A percentile compares a stretch with the other conserved stretches of the same genome.
Conservation (phyloP, 805 yeast species). For the Candida stauntonica region DNA sequence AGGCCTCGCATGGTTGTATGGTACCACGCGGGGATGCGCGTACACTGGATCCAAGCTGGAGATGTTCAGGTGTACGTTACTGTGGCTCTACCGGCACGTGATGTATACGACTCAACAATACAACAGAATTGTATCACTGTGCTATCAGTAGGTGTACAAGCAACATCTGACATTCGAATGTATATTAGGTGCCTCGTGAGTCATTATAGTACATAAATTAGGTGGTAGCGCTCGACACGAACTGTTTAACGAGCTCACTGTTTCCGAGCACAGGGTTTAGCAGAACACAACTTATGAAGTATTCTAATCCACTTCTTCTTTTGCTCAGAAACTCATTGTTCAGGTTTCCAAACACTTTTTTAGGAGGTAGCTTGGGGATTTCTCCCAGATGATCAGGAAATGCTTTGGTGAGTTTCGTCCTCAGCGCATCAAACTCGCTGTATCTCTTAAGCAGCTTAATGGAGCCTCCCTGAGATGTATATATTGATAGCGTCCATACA, state of each 20-base stretch:
- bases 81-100: no score
- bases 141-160: no score
- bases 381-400: constrained; percentile 35
- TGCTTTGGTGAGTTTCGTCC: constrained; percentile 32
- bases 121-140: no score
- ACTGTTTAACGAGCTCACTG: constrained; percentile 30
- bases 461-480: constrained; percentile 29
- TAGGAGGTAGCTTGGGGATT: constrained; percentile 45
- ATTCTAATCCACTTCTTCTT: constrained; percentile 41
- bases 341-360: constrained; percentile 28
- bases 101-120: no score
- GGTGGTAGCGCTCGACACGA: no score
- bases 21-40: no score
- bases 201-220: no score
- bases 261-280: constrained; percentile 37
- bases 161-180: no score
- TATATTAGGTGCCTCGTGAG: no score
- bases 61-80: no score
- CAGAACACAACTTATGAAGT: constrained; percentile 40
- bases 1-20: no score
- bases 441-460: constrained; percentile 55
- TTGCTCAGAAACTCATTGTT: constrained; percentile 31
- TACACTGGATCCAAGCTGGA: no score
- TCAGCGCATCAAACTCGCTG: constrained; percentile 53
- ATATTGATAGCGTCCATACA: constrained; percentile 36